Base-by-base conservation (phyloP, 2,329 filamentous ascomycete species). In the Calonectria pseudoturangicola region DNA sequence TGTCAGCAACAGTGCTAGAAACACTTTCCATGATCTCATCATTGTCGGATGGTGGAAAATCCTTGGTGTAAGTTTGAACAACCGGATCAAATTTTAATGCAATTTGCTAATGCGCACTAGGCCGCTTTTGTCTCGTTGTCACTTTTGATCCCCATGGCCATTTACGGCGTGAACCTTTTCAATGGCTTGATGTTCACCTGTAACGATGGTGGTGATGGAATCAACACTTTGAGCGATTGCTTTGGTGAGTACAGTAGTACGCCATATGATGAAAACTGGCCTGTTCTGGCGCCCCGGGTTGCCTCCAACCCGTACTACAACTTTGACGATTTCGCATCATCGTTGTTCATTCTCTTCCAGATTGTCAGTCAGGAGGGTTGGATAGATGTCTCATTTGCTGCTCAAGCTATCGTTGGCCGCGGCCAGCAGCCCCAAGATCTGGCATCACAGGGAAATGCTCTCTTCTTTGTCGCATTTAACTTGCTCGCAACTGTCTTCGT, bases 321-420 rank as follows among this genome's bases (percentile, higher is more conserved):
- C 82, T 99, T 99, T 81, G 97, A 99, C 83, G 94, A 97, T 81
- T 99, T 99, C 80, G 94, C 93, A n/a, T 91, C 94, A 67, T 94
- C 96, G 0, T 88, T 99, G 41, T 98, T 98, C 86, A 97, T 98
- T 74, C 93, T 99, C 72, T 99, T 98, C 86, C 96, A 98, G 83
- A 98, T 99, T 84, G 96, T 98, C 50, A 98, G 96, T 66, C 97
- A 99, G 84, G 97, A 99, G 88, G 97, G 97, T 41, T 99, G 97
- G 97, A 92, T 93, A 13, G 95, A 98, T 82, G 95, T 98, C n/a
- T 94, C 97, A 82, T 96, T 94, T 86, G 90, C 91, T 41, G 93
- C 93, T 1, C 94, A 98, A 86, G 91, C 92, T 39, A 97, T 98
- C 76, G 96, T 93, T 2, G 95, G 94, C 2, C 86, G 88, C 39